These are phyloP conservation scores for Penicillium crustosum DNA, from an alignment of 2,329 filamentous ascomycete genomes.

Conservation along the genomic window DNA sequence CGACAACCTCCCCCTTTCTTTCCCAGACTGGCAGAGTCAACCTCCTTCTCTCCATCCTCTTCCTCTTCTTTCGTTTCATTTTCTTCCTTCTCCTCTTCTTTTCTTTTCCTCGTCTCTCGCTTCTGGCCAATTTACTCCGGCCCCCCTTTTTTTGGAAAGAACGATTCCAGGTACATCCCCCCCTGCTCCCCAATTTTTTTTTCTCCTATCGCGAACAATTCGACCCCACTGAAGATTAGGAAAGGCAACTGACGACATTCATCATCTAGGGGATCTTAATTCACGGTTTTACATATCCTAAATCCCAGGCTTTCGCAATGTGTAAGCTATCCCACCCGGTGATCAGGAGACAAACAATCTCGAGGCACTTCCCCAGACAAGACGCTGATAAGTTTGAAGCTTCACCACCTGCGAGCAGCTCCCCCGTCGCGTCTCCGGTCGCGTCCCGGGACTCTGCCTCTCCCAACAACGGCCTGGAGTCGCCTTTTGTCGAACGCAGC, in stretches of 20 bases:
- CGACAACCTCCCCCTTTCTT: constrained; percentile 33
- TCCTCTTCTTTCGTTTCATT: constrained; percentile 26
- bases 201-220: constrained; percentile 12
- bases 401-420: constrained; percentile 36
- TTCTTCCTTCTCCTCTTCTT: constrained; percentile 18
- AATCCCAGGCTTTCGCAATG: constrained; percentile 34
- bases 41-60: constrained; percentile 22
- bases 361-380: constrained; percentile 10
- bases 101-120: constrained; percentile 25
- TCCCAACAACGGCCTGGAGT: constrained; percentile 52
- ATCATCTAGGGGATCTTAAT: constrained; percentile 32
- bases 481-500: constrained; percentile 59
- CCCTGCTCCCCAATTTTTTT: constrained; percentile 14
- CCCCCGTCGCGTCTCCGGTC: constrained; percentile 35
- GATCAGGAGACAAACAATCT: constrained; percentile 1
- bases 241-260: constrained; percentile 17
- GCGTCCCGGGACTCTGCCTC: constrained; percentile 39
- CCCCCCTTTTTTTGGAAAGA: constrained; percentile 13
- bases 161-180: constrained; percentile 18
- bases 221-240: constrained; percentile 11
- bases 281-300: constrained; percentile 24
- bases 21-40: constrained; percentile 26
- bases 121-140: constrained; percentile 14
- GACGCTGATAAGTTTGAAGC: constrained; percentile 33
- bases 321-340: constrained; percentile 34